phyloP scores from a whole-genome alignment of 2,329 filamentous ascomycete genomes.

The Herpomyces periplanetae region DNA sequence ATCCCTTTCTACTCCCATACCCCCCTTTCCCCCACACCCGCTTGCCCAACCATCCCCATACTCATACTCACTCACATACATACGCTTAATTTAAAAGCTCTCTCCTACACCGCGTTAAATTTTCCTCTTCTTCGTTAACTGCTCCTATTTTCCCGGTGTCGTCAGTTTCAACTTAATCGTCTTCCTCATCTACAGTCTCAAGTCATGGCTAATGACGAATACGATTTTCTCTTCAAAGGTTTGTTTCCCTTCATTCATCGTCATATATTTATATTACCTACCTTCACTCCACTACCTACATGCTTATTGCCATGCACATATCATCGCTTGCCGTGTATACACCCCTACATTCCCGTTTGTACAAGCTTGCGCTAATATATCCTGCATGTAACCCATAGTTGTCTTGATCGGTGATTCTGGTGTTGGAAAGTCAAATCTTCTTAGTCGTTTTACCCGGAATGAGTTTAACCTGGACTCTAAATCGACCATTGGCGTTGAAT shows the following conservation, averaged over 20 bases:
- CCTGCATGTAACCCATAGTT: constrained; percentile 14
- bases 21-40: too few relatives aligned
- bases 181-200: too few relatives aligned
- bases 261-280: constrained; percentile 1
- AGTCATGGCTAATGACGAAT: constrained; percentile 15
- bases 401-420: constrained; percentile 97
- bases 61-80: too few relatives aligned
- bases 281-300: constrained; percentile 2
- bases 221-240: constrained; percentile 97
- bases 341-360: constrained; percentile 1
- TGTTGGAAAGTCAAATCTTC: constrained; percentile 96
- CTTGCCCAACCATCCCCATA: too few relatives aligned
- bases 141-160: too few relatives aligned
- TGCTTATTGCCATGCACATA: constrained; percentile 3
- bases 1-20: too few relatives aligned
- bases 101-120: too few relatives aligned
- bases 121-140: too few relatives aligned
- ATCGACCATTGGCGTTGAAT: constrained; percentile 97
- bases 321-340: constrained; percentile 6
- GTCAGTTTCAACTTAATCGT: too few relatives aligned
- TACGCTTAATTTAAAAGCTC: too few relatives aligned
- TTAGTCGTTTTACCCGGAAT: constrained; percentile 96
- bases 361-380: constrained; percentile 1
- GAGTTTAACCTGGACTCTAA: constrained; percentile 99
- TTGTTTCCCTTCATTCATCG: constrained; percentile 4